Percentiles rank a stretch among this genome's conserved stretches.
Conservation (phyloP, 306 rosid species). For the Phaseolus lunatus region DNA sequence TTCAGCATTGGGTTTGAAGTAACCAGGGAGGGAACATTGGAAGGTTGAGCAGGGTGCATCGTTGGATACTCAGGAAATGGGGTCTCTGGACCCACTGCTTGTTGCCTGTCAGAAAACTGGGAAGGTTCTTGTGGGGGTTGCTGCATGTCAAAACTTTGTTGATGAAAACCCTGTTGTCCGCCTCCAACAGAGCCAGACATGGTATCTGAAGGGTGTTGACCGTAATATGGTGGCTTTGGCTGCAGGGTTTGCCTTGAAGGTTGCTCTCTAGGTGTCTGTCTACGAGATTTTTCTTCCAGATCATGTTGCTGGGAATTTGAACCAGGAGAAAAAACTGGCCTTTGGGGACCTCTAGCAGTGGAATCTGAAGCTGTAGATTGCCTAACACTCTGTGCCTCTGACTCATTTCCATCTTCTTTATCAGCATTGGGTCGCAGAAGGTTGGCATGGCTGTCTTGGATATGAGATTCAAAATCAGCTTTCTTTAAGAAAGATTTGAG, state of each 20-base stretch:
- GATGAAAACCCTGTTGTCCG: conserved; percentile 58
- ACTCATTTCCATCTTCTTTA: conserved; percentile 85
- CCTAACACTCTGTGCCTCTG: conserved; percentile 80
- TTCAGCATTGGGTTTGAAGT: conserved; percentile 77
- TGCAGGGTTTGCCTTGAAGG: conserved; percentile 70
- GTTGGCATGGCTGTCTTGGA: conserved; percentile 74
- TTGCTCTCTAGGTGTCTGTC: conserved; percentile 79
- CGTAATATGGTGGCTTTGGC: conserved; percentile 68
- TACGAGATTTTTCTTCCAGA: conserved; percentile 76
- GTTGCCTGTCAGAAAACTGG: conserved; percentile 74
- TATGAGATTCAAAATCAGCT: conserved; percentile 88
- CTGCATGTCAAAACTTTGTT: conserved; percentile 83
- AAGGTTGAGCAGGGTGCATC: conserved; percentile 69
- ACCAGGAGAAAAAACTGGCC: conserved; percentile 81
- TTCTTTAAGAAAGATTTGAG: conserved; percentile 87
- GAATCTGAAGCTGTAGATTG: conserved; percentile 83
- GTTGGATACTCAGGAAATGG: conserved; percentile 72
- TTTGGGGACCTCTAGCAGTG: conserved; percentile 70
- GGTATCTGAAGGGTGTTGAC: conserved; percentile 69
- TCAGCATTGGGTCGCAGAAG: conserved; percentile 81
- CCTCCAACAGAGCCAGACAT: conserved; percentile 54
- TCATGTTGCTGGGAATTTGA: conserved; percentile 82
- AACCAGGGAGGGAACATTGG: conserved; percentile 61
- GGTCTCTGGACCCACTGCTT: conserved; percentile 64
- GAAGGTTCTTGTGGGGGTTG: conserved; percentile 68